Evolutionary conservation across 2,329 filamentous ascomycete species (phyloP).

Genomic region (Aspergillus fumigatiaffinis): DNA sequence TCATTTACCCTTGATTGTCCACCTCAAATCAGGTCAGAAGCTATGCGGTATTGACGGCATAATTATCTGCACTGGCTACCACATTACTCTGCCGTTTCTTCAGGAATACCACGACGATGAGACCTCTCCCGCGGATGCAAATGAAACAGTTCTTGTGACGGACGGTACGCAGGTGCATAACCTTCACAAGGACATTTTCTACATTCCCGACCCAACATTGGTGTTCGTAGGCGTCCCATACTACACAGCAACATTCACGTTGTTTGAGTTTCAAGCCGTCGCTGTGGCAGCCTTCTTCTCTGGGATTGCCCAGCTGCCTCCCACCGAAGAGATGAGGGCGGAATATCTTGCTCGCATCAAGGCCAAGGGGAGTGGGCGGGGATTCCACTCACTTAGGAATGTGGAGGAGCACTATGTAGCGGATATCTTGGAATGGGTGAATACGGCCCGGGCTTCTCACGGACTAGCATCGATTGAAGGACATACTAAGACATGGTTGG

Average conservation of each 20-base stretch:
- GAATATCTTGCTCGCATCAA: slow-evolving; percentile 27
- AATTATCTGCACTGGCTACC: slow-evolving; percentile 66
- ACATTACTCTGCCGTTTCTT: slow-evolving; percentile 64
- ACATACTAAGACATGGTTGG: slow-evolving; percentile 28
- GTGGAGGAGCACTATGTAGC: slow-evolving; percentile 33
- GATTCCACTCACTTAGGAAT: slow-evolving; percentile 37
- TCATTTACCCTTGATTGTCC: slow-evolving; percentile 48
- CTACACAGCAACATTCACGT: slow-evolving; percentile 63
- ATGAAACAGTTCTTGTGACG: slow-evolving; percentile 55
- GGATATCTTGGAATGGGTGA: slow-evolving; percentile 34
- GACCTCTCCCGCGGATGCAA: slow-evolving; percentile 44
- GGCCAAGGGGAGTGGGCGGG: slow-evolving; percentile 28
- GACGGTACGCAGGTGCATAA: slow-evolving; percentile 64
- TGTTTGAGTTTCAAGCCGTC: slow-evolving; percentile 68
- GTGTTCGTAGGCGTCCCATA: slow-evolving; percentile 63
- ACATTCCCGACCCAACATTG: slow-evolving; percentile 62
- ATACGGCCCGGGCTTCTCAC: slow-evolving; percentile 15
- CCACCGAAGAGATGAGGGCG: slow-evolving; percentile 32
- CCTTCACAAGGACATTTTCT: slow-evolving; percentile 67
- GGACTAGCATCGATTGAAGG: slow-evolving; percentile 25
- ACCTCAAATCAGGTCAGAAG: slow-evolving; percentile 51
- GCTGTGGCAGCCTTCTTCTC: slow-evolving; percentile 56
- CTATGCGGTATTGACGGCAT: slow-evolving; percentile 58
- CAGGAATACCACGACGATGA: slow-evolving; percentile 47
- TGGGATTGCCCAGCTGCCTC: slow-evolving; percentile 49